Evolutionary conservation across 2,329 filamentous ascomycete species (phyloP).

Genomic region (Alternaria sp.): DNA sequence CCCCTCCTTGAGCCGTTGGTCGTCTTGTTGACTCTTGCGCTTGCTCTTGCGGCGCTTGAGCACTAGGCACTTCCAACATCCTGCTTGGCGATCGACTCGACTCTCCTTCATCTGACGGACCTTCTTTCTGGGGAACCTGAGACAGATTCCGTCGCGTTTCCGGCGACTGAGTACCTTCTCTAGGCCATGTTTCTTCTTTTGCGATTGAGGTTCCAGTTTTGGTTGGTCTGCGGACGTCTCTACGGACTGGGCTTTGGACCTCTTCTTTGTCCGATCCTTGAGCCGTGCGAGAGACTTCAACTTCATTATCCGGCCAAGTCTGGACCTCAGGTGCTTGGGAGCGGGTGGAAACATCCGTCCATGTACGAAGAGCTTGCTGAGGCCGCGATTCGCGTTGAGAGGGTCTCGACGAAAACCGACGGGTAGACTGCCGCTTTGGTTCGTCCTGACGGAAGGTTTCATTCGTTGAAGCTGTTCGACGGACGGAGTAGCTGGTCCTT

Average conservation of each 20-base stretch:
- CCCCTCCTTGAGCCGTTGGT: neutral
- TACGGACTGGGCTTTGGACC: neutral
- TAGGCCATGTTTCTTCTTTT: constrained; percentile 2
- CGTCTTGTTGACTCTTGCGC: constrained; percentile 9
- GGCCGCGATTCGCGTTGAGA: neutral
- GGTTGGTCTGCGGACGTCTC: neutral
- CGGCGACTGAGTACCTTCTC: neutral
- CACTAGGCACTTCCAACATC: constrained; percentile 9
- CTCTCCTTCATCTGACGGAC: neutral
- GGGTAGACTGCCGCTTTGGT: neutral
- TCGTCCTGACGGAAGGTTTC: constrained; percentile 3
- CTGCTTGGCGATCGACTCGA: constrained; percentile 8
- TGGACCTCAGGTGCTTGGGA: neutral
- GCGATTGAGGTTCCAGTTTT: neutral
- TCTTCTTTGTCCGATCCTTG: neutral
- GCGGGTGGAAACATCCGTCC: neutral
- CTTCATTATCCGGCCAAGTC: neutral
- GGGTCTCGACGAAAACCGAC: neutral
- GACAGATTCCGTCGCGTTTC: neutral
- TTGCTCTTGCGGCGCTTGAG: constrained; percentile 16
- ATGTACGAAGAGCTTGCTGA: neutral
- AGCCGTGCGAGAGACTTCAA: neutral
- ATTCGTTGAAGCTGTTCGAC: constrained; percentile 20
- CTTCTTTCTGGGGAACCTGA: constrained; percentile 12
- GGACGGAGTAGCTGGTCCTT: constrained; percentile 10